Evolutionary conservation across 768 basidiomycete genomes (phyloP).

Genomic region (Hortiboletus flavorubellus): DNA sequence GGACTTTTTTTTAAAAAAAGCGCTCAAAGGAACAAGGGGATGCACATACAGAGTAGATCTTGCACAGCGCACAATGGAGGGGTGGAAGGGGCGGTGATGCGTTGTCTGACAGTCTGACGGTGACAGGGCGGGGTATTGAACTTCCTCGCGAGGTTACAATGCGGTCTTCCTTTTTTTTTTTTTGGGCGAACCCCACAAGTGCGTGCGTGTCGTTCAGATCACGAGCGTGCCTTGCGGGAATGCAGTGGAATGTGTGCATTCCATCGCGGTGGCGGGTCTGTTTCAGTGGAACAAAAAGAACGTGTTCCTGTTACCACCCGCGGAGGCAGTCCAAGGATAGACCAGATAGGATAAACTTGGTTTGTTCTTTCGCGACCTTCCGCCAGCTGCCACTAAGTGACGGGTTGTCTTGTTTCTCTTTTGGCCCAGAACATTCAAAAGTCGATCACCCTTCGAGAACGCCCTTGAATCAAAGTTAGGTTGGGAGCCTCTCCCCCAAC

Average conservation of each 20-base stretch:
- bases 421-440: too few species aligned
- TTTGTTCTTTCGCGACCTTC: too few species aligned
- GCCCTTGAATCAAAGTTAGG: background rate
- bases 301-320: slow-evolving; percentile 1
- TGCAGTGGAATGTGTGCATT: background rate
- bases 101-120: background rate
- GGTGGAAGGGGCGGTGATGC: background rate
- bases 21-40: background rate
- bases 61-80: slow-evolving; percentile 1
- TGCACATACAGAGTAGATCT: slow-evolving; percentile 1
- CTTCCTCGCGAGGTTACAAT: slow-evolving; percentile 18
- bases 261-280: background rate
- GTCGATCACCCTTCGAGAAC: too few species aligned
- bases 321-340: background rate
- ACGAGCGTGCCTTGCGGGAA: slow-evolving; percentile 4
- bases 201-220: background rate
- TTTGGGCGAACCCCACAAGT: too few species aligned
- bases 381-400: too few species aligned
- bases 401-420: too few species aligned
- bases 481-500: background rate
- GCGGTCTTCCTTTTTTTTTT: slow-evolving; percentile 8
- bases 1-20: background rate
- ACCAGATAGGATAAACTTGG: slow-evolving; percentile 10
- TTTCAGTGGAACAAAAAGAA: slow-evolving; percentile 1
- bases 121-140: slow-evolving; percentile 17